These are phyloP conservation scores for Aspergillus funiculosus DNA, from an alignment of 495 filamentous ascomycete species.

Conservation along the genomic window DNA sequence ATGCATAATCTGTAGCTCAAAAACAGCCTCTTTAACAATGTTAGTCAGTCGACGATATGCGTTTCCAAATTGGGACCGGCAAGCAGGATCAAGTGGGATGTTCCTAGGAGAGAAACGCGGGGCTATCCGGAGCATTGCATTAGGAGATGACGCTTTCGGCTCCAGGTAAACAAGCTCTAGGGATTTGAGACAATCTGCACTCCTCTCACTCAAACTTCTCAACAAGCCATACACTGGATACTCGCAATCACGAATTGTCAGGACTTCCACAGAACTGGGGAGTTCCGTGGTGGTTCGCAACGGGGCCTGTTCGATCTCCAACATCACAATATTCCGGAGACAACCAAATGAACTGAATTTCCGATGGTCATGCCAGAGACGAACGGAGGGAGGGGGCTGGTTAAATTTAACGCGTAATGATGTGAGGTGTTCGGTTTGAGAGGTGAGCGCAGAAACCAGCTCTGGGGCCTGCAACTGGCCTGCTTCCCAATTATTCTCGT, in stretches of 20 bases:
- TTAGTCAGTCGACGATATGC: no score
- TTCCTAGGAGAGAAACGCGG: no score
- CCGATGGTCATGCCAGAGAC: not conserved
- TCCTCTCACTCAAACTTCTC: no score
- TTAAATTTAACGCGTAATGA: not conserved
- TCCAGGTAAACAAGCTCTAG: no score
- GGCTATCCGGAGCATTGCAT: no score
- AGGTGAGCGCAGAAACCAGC: not conserved
- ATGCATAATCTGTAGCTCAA: no score
- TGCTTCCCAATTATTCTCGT: not conserved
- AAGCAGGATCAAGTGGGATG: no score
- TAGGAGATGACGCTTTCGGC: no score
- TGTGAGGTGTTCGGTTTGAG: not conserved
- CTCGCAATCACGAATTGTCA: not conserved
- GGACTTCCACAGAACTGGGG: not conserved
- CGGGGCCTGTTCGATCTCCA: constrained; percentile 1
- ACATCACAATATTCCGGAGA: not conserved
- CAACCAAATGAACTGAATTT: not conserved
- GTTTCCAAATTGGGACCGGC: no score
- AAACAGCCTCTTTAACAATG: no score
- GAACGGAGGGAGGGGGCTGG: not conserved
- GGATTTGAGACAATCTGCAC: no score
- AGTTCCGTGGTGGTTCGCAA: not conserved
- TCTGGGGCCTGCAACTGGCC: not conserved
- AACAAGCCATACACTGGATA: not conserved